Percentiles rank a stretch among this genome's conserved stretches.
These are phyloP conservation scores for Macrolepiota fuliginosa DNA, from an alignment of 768 basidiomycete genomes.

Conservation along the genomic window DNA sequence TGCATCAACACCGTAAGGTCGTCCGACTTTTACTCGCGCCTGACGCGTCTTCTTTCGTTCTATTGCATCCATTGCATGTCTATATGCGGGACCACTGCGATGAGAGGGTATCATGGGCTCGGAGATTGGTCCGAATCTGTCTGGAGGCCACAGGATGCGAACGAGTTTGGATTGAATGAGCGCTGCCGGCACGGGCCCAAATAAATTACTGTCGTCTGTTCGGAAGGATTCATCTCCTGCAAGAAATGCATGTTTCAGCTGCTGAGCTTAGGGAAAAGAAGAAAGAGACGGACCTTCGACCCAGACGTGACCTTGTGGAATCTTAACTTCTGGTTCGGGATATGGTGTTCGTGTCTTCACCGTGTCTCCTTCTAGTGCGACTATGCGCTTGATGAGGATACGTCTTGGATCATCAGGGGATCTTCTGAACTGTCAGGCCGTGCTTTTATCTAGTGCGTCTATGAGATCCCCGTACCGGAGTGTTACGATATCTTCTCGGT, in stretches of 20 bases:
- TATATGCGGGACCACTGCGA: constrained; percentile 22
- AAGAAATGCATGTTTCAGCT: background rate
- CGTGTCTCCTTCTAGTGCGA: constrained; percentile 60
- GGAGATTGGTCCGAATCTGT: constrained; percentile 38
- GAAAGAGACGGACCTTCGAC: constrained; percentile 54
- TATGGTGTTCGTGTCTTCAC: constrained; percentile 72
- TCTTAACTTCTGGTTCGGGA: constrained; percentile 45
- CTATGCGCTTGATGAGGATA: constrained; percentile 62
- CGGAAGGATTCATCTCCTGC: constrained; percentile 66
- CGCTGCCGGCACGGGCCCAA: constrained; percentile 57
- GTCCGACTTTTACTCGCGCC: constrained; percentile 30
- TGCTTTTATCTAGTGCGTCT: background rate
- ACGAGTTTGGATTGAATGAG: constrained; percentile 51
- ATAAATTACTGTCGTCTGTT: constrained; percentile 69
- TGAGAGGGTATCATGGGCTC: constrained; percentile 11
- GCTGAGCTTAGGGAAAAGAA: background rate
- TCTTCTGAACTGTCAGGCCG: constrained; percentile 29
- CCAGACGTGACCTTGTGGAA: constrained; percentile 71
- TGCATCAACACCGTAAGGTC: constrained; percentile 11
- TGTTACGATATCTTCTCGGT: constrained; percentile 64
- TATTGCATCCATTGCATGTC: constrained; percentile 33
- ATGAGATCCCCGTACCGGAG: constrained; percentile 40
- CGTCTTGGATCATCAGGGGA: constrained; percentile 55
- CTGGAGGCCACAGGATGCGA: constrained; percentile 49
- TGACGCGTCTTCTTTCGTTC: constrained; percentile 37